A percentile compares a stretch with the other conserved stretches of the same genome.
phyloP scores from a whole-genome alignment of 192 early-diverging fungal genomes.

The Physocladia obscura region DNA sequence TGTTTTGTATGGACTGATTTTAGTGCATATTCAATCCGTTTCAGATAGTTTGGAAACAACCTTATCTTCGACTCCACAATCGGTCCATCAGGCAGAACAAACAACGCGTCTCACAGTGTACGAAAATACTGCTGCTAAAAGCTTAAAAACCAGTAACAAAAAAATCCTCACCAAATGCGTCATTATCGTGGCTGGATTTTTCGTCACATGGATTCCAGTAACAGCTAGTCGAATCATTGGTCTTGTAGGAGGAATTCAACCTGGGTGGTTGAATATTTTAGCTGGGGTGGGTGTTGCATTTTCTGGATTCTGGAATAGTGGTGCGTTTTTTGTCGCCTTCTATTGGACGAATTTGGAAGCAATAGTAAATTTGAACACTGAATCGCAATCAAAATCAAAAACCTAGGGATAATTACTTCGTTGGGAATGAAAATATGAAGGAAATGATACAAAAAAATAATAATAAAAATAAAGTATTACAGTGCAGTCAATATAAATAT shows the following conservation, averaged over 20 bases:
- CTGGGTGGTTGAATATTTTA: neutral
- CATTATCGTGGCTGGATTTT: neutral
- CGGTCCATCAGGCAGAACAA: neutral
- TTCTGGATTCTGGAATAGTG: conserved; percentile 3
- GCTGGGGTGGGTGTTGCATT: neutral
- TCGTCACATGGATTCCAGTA: neutral
- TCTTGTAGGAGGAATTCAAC: neutral
- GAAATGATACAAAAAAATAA: neutral
- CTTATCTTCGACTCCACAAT: neutral
- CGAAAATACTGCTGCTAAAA: neutral
- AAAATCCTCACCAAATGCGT: neutral
- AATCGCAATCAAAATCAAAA: no score
- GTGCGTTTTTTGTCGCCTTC: neutral
- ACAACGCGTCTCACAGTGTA: neutral
- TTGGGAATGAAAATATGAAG: no score
- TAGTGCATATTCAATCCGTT: neutral
- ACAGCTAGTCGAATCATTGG: neutral
- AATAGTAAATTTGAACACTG: no score
- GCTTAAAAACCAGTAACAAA: neutral
- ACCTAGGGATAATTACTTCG: no score
- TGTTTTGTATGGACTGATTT: neutral
- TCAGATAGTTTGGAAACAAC: neutral
- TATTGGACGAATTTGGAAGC: conserved; percentile 1
- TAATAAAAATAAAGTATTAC: no score
- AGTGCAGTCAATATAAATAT: no score